Evolutionary conservation across 208 protist species (phyloP).

Genomic region (Leptomonas pyrrhocoris): DNA sequence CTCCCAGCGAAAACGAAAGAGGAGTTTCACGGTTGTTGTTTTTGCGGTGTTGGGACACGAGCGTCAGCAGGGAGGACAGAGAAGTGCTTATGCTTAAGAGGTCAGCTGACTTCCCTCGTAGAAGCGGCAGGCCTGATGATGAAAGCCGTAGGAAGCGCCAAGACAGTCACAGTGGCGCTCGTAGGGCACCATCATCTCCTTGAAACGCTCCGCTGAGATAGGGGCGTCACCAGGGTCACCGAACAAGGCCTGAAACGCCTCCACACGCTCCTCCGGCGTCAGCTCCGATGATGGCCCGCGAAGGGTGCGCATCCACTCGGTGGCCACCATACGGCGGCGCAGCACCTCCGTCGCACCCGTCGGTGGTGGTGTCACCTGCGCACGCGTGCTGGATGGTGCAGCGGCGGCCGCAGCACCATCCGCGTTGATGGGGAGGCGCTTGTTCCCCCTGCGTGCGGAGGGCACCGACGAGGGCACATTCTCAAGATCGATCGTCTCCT

Average conservation of each 20-base stretch:
- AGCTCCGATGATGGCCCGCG: constrained; percentile 21
- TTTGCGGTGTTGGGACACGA: neutral
- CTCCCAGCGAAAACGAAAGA: too few species aligned
- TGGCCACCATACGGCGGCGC: constrained; percentile 25
- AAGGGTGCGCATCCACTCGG: constrained; percentile 23
- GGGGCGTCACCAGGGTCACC: constrained; percentile 16
- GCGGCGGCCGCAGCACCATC: neutral
- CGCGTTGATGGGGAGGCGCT: neutral
- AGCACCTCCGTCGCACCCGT: constrained; percentile 21
- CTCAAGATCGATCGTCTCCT: constrained; percentile 23
- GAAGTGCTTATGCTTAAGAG: constrained; percentile 9
- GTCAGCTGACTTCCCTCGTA: neutral
- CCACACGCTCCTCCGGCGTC: constrained; percentile 22
- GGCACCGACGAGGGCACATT: neutral
- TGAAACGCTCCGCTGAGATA: constrained; percentile 30
- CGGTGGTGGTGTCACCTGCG: constrained; percentile 9
- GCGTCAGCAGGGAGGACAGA: neutral
- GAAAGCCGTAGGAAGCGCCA: constrained; percentile 40
- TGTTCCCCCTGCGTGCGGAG: neutral
- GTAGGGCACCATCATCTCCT: constrained; percentile 35
- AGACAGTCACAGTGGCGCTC: constrained; percentile 37
- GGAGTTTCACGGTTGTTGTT: too few species aligned
- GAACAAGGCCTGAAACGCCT: constrained; percentile 25
- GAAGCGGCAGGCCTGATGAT: constrained; percentile 23
- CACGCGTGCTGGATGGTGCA: neutral